Evolutionary conservation across 2,329 filamentous ascomycete genomes (phyloP).

Genomic region (Metarhizium guizhouense): DNA sequence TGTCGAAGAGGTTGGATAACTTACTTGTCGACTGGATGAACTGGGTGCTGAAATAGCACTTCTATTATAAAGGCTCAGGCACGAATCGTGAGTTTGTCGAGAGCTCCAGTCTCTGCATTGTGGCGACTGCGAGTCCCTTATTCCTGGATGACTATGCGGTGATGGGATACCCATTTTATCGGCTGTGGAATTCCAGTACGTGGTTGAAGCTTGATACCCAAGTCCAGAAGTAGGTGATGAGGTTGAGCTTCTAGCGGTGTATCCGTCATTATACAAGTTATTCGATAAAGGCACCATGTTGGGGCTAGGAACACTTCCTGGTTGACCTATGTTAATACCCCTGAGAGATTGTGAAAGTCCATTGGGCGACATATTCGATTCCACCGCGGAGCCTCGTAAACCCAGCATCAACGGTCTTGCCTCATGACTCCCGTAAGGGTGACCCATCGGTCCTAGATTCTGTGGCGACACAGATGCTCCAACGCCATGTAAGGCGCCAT

Average conservation of each 20-base stretch:
- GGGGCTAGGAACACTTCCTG: constrained; percentile 38
- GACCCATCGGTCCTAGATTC: constrained; percentile 30
- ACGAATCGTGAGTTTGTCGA: neutral
- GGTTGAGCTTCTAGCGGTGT: constrained; percentile 40
- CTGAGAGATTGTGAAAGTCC: constrained; percentile 60
- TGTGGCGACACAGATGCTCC: constrained; percentile 38
- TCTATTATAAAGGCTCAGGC: neutral
- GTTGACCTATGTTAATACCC: constrained; percentile 53
- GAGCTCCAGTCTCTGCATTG: constrained; percentile 1
- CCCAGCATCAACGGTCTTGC: constrained; percentile 62
- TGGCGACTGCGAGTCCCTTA: neutral
- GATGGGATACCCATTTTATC: neutral
- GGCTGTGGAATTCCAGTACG: constrained; percentile 4
- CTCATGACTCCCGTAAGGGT: constrained; percentile 50
- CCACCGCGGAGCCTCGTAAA: constrained; percentile 52
- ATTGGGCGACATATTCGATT: constrained; percentile 59
- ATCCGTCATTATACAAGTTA: constrained; percentile 44
- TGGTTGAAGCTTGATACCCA: neutral
- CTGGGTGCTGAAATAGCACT: constrained; percentile 11
- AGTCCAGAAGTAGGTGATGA: constrained; percentile 32
- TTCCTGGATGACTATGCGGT: neutral
- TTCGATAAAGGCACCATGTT: constrained; percentile 52
- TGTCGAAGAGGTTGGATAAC: constrained; percentile 15
- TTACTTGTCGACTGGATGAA: constrained; percentile 37
- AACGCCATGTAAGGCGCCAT: constrained; percentile 50